A percentile compares a stretch with the other conserved stretches of the same genome.
Evolutionary conservation across 1,284 basidiomycete genomes (phyloP).

Genomic region (Cutaneotrichosporon cyanovorans): DNA sequence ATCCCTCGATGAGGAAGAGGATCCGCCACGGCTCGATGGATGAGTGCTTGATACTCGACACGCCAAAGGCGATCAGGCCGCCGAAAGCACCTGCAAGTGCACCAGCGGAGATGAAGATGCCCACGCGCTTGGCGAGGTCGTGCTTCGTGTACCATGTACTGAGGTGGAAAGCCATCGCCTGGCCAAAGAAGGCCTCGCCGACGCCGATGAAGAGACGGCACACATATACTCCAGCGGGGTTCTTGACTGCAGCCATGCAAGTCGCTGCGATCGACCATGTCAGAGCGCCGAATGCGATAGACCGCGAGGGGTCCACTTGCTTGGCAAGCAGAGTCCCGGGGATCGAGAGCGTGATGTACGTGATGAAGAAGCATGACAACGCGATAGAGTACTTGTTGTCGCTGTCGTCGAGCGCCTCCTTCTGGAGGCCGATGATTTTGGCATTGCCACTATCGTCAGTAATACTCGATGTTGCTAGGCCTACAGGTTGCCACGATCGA

Average conservation of each 20-base stretch:
- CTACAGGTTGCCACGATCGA: slow-evolving; percentile 44
- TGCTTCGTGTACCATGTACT: slow-evolving; percentile 35
- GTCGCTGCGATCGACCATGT: slow-evolving; percentile 33
- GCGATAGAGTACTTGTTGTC: slow-evolving; percentile 34
- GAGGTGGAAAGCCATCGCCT: slow-evolving; percentile 26
- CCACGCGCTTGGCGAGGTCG: slow-evolving; percentile 38
- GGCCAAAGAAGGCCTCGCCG: slow-evolving; percentile 35
- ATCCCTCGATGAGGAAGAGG: slow-evolving; percentile 13
- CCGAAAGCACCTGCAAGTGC: slow-evolving; percentile 24
- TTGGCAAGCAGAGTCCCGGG: slow-evolving; percentile 38
- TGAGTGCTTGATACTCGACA: slow-evolving; percentile 12
- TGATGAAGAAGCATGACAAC: slow-evolving; percentile 28
- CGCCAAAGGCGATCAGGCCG: slow-evolving; percentile 22
- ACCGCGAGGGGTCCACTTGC: slow-evolving; percentile 11
- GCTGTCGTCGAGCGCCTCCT: slow-evolving; percentile 28
- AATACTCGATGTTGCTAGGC: slow-evolving; percentile 46
- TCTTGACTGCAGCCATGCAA: slow-evolving; percentile 26
- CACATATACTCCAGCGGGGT: slow-evolving; percentile 27
- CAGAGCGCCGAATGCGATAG: slow-evolving; percentile 24
- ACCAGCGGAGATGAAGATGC: slow-evolving; percentile 39
- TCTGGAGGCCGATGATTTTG: slow-evolving; percentile 39
- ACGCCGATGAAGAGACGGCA: slow-evolving; percentile 39
- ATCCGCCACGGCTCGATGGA: slow-evolving; percentile 12
- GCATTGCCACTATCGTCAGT: slow-evolving; percentile 32
- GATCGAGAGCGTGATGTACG: slow-evolving; percentile 30